Base-by-base conservation (phyloP, 2,329 filamentous ascomycete species). In the Aspergillus fumigatus region DNA sequence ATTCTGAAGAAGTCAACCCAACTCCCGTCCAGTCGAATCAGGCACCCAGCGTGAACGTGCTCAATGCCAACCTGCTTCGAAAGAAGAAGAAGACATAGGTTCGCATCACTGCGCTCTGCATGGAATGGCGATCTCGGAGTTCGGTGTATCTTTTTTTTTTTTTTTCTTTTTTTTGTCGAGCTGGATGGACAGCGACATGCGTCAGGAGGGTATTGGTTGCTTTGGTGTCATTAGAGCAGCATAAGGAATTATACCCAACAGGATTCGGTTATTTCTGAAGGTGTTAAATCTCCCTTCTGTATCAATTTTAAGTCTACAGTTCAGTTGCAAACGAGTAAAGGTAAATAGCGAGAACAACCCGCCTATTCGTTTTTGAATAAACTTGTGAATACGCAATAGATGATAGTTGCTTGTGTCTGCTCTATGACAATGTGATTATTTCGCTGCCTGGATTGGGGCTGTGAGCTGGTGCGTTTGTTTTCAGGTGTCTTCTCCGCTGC, bases 71-170 rank as follows among this genome's bases (percentile, higher is more conserved):
- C 38, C 57, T 76, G 56, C 65, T 77, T 40, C 62, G 73, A 49
- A 77, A 76, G 59, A 77, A 75, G 59, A 76, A 75, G 58, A 77
- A 75, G 64, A 67, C 65, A 29, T 73, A 56, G 52, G 26, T 54
- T 47, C 29, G n/a, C 23, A 25, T 51, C 23, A 25, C n/a, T 19
- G 25, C 25, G 23, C 25, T 51, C 19, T 53, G 51, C 51, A 56
- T 56, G 27, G 50, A n/a, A 41, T 48, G 54, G 50, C 43, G 43
- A 47, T 23, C 14, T 23, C 14, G 43, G 43, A 47, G 43, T 47
- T 47, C 17, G 43, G 43, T 26, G 10, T 14, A 25, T 47, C 43
- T 17, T 19, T 43, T n/a, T 41, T 43, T 8, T 23, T 23, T 47
- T 8, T 23, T 23, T 47, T n/a, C n/a, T n/a, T n/a, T n/a, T n/a